Percentiles rank a stretch among this genome's conserved stretches.
Conservation (phyloP, 169 alveolate genomes). For the Plasmodium knowlesi region DNA sequence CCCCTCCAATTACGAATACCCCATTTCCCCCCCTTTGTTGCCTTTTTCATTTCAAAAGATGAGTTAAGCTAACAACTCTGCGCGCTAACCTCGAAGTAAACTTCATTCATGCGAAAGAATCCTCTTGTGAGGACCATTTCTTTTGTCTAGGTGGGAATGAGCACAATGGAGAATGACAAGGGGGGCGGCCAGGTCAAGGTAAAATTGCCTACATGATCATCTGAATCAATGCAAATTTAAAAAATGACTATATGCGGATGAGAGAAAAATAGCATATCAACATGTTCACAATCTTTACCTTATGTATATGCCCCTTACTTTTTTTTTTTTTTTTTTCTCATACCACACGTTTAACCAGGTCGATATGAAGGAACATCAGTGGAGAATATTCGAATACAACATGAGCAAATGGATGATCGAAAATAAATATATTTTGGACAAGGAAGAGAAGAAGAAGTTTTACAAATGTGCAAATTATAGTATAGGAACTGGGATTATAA, state of each 20-base stretch:
- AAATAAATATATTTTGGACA: conserved; percentile 59
- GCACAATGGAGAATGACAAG: conserved; percentile 47
- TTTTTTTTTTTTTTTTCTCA: too few relatives aligned
- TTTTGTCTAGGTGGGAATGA: conserved; percentile 9
- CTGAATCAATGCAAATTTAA: not conserved
- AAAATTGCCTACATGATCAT: not conserved
- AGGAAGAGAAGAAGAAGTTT: conserved; percentile 58
- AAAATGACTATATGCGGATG: not conserved
- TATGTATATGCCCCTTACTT: not conserved
- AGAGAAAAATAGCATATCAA: not conserved
- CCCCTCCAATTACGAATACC: not conserved
- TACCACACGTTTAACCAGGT: conserved; percentile 7
- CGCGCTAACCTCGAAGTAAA: not conserved
- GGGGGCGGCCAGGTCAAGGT: not conserved
- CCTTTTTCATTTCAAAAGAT: not conserved
- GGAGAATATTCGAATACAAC: conserved; percentile 66
- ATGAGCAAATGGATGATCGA: conserved; percentile 74
- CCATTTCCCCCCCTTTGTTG: not conserved
- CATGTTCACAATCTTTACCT: not conserved
- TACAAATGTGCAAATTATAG: conserved; percentile 70
- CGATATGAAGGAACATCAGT: conserved; percentile 60
- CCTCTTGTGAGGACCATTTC: not conserved
- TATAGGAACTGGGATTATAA: conserved; percentile 44
- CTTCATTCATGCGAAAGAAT: not conserved
- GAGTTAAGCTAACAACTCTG: conserved; percentile 10